phyloP scores from a whole-genome alignment of 805 yeast genomes.

The Candida pseudoglaebosa region DNA sequence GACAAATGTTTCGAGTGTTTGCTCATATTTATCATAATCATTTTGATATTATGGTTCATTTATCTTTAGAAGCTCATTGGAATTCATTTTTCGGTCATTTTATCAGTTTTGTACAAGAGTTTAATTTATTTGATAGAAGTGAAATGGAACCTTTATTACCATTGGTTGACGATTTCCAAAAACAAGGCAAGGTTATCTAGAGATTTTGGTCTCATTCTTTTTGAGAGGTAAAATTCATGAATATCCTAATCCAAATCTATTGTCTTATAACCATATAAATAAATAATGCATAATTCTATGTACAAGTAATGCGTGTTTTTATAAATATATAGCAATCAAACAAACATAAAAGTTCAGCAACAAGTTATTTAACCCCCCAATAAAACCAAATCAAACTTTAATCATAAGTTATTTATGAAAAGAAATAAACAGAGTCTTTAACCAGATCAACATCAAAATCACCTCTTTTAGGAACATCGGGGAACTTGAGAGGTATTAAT shows the following conservation, averaged over 20 bases:
- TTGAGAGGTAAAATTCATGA: background rate
- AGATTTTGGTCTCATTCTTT: background rate
- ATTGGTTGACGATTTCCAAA: conserved; percentile 74
- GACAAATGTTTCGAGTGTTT: conserved; percentile 92
- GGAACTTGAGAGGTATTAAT: conserved; percentile 66
- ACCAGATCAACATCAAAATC: conserved; percentile 75
- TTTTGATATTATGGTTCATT: conserved; percentile 87
- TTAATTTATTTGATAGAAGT: conserved; percentile 68
- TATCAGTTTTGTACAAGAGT: conserved; percentile 80
- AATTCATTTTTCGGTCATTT: conserved; percentile 96
- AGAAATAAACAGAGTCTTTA: conserved; percentile 75
- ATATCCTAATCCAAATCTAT: background rate
- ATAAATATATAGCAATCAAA: background rate
- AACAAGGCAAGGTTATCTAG: conserved; percentile 74
- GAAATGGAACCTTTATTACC: conserved; percentile 79
- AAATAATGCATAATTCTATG: conserved; percentile 4
- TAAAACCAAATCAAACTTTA: background rate
- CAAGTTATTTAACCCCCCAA: too few relatives aligned
- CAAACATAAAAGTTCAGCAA: too few relatives aligned
- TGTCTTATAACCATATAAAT: conserved; percentile 4
- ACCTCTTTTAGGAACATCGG: conserved; percentile 75
- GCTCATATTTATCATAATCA: conserved; percentile 95
- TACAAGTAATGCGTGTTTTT: conserved; percentile 2
- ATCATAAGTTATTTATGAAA: conserved; percentile 33
- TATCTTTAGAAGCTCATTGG: conserved; percentile 95